Percentiles rank a stretch among this genome's conserved stretches.
These are phyloP conservation scores for Hyphodiscus sp. DNA, from an alignment of 2,329 filamentous ascomycete genomes.

Conservation along the genomic window DNA sequence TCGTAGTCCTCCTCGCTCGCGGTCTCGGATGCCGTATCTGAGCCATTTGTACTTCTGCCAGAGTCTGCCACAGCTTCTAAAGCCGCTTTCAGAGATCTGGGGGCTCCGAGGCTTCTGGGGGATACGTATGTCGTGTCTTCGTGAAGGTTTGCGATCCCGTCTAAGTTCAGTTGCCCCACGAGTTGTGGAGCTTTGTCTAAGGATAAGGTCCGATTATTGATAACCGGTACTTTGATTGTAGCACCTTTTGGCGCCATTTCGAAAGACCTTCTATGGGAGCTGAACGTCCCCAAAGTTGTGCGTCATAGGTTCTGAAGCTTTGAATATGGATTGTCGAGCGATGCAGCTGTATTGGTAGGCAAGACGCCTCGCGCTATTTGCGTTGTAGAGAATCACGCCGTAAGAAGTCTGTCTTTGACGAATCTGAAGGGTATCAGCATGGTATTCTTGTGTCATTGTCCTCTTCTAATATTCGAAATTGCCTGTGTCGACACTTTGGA, in stretches of 20 bases:
- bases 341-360: background rate
- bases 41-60: slow-evolving; percentile 7
- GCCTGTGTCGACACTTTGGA: background rate
- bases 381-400: background rate
- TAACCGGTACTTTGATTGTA: background rate
- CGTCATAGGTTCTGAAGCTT: background rate
- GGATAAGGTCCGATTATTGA: slow-evolving; percentile 12
- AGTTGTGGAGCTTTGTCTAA: slow-evolving; percentile 14
- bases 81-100: slow-evolving; percentile 23
- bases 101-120: slow-evolving; percentile 8
- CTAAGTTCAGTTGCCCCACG: slow-evolving; percentile 16
- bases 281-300: background rate
- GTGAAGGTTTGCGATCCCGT: slow-evolving; percentile 18
- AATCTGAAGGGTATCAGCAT: background rate
- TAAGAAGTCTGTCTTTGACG: background rate
- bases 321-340: background rate
- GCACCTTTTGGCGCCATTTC: slow-evolving; percentile 10
- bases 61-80: slow-evolving; percentile 13
- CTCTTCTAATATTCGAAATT: background rate
- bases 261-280: background rate
- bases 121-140: slow-evolving; percentile 6
- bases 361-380: background rate
- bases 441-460: background rate
- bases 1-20: slow-evolving; percentile 29
- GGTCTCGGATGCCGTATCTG: slow-evolving; percentile 19